Conservation (phyloP, 345 rosid genomes). For the Citrus inodora region DNA sequence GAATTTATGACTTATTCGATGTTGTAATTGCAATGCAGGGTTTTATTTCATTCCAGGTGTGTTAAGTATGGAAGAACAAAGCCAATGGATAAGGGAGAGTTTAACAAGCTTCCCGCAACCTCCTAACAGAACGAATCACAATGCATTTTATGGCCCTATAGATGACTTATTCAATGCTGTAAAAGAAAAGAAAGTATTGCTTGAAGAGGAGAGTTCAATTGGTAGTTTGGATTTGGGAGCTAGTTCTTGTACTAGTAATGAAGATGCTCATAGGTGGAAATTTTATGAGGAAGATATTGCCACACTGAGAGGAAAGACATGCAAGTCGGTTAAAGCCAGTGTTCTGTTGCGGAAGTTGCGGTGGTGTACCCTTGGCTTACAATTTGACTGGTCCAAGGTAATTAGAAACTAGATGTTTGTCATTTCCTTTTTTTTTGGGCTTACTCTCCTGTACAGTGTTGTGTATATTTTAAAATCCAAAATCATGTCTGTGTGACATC, state of each 20-base stretch:
- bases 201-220: conserved; percentile 33
- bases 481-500: background rate
- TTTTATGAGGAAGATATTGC: conserved; percentile 42
- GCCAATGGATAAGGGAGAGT: conserved; percentile 82
- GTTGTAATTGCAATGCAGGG: conserved; percentile 35
- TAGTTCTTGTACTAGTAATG: conserved; percentile 24
- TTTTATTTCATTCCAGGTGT: conserved; percentile 80
- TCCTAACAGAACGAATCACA: conserved; percentile 88
- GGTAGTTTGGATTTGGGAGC: conserved; percentile 23
- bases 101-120: conserved; percentile 73
- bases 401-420: background rate
- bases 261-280: conserved; percentile 42
- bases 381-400: conserved; percentile 96
- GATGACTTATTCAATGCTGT: conserved; percentile 57
- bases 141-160: conserved; percentile 76
- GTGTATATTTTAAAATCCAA: background rate
- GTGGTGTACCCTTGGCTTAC: conserved; percentile 95
- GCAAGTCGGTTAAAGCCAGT: conserved; percentile 47
- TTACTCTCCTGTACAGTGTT: background rate
- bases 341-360: conserved; percentile 68
- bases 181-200: conserved; percentile 47
- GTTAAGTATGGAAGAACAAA: conserved; percentile 70
- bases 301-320: conserved; percentile 24
- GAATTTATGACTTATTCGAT: background rate
- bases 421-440: background rate